Base-by-base conservation (phyloP, 345 rosid genomes). In the Durio zibethinus region DNA sequence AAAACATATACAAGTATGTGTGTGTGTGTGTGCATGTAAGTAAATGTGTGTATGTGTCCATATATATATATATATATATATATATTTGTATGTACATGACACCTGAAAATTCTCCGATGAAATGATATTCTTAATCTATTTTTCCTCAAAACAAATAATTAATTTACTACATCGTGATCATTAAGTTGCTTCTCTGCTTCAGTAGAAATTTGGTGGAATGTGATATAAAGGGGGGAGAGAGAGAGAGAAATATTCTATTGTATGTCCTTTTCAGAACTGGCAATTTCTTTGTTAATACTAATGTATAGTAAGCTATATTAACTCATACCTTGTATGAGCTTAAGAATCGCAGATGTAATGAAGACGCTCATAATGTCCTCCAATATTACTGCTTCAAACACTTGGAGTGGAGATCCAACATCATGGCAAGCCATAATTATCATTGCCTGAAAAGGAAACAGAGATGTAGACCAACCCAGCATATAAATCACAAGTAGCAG, bases 381-480 rank as follows among this genome's bases (percentile, higher is more conserved):
- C 83, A 95, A 90, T 81, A 90, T 76, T 76, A 77, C 84, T 35
- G 91, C 87, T 76, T 91, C 90, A 81, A 95, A 85, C 62, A 93
- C 79, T 80, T 92, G 87, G 59, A 95, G 86, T 40, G 99, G 99
- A 83, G 98, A 93, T 74, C 78, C 94, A 86, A 95, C 83, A 84
- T 91, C 91, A 81, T 93, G 97, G 88, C 97, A 95, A 77, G 94
- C 99, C 92, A 95, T 86, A 82, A 95, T 93, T 72, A 93, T 87
- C 94, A 95, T 85, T 83, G 97, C 98, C 99, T 95, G 86, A 69
- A 84, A 84, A 56, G 31, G 48, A 61, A 77, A 80, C 31, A 78
- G 52, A 76, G 23, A 33, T 62, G 69, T 61, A 5, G 60, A 76
- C 50, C 6, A 53, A 54, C 40, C 48, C 20, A 36, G 35, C 16